Base-by-base conservation (phyloP, 2,329 filamentous ascomycete genomes). In the Pyrenophora teres region DNA sequence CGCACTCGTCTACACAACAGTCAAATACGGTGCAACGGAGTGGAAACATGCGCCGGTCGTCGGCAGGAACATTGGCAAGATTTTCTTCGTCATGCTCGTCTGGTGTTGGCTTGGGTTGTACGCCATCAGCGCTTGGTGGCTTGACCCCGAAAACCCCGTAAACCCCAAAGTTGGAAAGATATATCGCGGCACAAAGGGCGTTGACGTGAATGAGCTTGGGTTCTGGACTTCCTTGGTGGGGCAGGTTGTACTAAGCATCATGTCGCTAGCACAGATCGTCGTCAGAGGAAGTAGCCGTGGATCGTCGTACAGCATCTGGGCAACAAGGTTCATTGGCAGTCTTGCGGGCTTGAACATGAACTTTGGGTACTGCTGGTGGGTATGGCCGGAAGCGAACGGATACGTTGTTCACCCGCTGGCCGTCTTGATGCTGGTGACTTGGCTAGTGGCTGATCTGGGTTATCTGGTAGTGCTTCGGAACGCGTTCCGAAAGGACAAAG, bases 271-370 rank as follows among this genome's bases (percentile, higher is more conserved):
- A 18, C 79, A 80, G 75, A 65, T 82, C 35, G 44, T 78, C 9
- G 69, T 77, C 16, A 69, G 80, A 45, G 74, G 76, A 1, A 79
- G 81, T 59, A 79, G 78, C 15, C 77, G 80, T 3, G 80, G 80
- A 0, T 74, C 77, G 37, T 77, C 75, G 45, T 81, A 78, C 0
- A 91, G 91, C 0, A 94, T 97, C 27, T 96, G 90, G 70, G 81
- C 93, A 12, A 90, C 90, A 0, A 89, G 90, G 0, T 85, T 97
- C 40, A 63, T 96, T 7, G 87, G 90, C 32, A 92, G 96, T 80
- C 78, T 79, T 5, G 78, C 95, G 73, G 92, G 96, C 73, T 31
- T 58, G 23, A 53, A 54, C 16, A 18, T 47, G 4, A 57, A 56
- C 84, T 87, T 4, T 81, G 83, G 71, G 63, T 69, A 68, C 23